phyloP scores from a whole-genome alignment of 192 early-diverging fungal genomes.

The Coemansia sp. region DNA sequence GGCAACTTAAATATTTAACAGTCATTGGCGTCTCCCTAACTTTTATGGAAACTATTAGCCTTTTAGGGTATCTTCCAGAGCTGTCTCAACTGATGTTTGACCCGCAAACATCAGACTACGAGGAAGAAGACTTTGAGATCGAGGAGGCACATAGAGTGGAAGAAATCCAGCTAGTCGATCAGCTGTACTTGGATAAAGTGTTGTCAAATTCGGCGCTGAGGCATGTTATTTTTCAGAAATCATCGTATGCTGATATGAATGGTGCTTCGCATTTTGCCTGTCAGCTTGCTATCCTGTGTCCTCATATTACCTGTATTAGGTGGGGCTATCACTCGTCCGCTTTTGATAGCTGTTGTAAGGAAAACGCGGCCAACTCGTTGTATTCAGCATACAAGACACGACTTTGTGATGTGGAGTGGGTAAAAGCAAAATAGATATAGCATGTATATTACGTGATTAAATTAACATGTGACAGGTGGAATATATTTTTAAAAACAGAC shows the following conservation, averaged over 20 bases:
- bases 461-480: background rate
- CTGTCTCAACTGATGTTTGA: conserved; percentile 18
- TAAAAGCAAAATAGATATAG: conserved; percentile 5
- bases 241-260: conserved; percentile 18
- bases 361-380: background rate
- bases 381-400: conserved; percentile 15
- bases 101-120: conserved; percentile 14
- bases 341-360: conserved; percentile 18
- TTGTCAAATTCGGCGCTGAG: background rate
- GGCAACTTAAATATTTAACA: background rate
- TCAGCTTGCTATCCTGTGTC: conserved; percentile 24
- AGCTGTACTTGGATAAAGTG: background rate
- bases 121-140: background rate
- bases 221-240: conserved; percentile 24
- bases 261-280: conserved; percentile 26
- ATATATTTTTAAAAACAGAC: too few relatives aligned
- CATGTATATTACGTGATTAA: background rate
- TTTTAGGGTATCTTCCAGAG: conserved; percentile 5
- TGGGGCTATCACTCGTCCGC: conserved; percentile 20
- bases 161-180: background rate
- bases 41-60: background rate
- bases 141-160: background rate
- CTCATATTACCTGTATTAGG: conserved; percentile 13
- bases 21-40: background rate
- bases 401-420: conserved; percentile 22